Conservation (phyloP, 805 yeast species). For the Cyberlindnera maritima region DNA sequence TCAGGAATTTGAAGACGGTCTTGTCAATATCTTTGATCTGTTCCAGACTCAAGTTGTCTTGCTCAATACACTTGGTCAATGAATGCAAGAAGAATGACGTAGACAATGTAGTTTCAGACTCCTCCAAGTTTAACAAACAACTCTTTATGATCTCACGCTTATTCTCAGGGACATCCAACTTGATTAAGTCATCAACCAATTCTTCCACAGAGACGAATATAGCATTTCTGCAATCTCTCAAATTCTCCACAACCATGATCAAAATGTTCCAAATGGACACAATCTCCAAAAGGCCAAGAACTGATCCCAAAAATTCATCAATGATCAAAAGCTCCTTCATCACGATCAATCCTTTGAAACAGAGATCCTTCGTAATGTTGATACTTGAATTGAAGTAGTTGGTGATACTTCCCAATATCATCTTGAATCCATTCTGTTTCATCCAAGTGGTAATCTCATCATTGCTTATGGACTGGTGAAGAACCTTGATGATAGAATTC, state of each 20-base stretch:
- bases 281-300: slow-evolving; percentile 9
- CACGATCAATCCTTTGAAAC: slow-evolving; percentile 27
- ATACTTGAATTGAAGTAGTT: slow-evolving; percentile 23
- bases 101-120: slow-evolving; percentile 4
- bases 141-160: slow-evolving; percentile 14
- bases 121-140: slow-evolving; percentile 16
- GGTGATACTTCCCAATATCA: slow-evolving; percentile 13
- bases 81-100: slow-evolving; percentile 21
- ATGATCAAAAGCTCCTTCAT: slow-evolving; percentile 25
- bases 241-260: slow-evolving; percentile 24
- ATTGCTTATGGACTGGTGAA: slow-evolving; percentile 16
- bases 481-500: slow-evolving; percentile 18
- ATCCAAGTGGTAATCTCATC: slow-evolving; percentile 21
- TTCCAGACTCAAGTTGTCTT: slow-evolving; percentile 11
- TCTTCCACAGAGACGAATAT: slow-evolving; percentile 27
- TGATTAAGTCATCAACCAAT: slow-evolving; percentile 23
- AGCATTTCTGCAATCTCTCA: slow-evolving; percentile 24
- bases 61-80: slow-evolving; percentile 22
- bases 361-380: slow-evolving; percentile 23
- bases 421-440: slow-evolving; percentile 17
- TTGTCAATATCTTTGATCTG: slow-evolving; percentile 24
- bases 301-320: slow-evolving; percentile 13
- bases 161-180: slow-evolving; percentile 2
- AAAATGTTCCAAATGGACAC: slow-evolving; percentile 22
- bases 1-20: slow-evolving; percentile 16